Base-by-base conservation (phyloP, 345 rosid species). In the Salix viminalis region DNA sequence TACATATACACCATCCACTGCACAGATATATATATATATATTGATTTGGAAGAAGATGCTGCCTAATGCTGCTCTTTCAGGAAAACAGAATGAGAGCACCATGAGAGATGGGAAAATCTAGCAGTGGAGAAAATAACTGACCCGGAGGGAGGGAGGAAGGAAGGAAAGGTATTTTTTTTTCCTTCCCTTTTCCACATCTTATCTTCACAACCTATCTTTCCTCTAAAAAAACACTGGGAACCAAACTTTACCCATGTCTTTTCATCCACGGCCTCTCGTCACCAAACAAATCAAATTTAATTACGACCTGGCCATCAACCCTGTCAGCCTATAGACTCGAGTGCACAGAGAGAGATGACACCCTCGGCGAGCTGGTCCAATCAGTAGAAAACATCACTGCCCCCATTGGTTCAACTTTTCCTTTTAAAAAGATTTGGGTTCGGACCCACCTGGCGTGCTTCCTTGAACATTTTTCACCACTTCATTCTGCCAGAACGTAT, bases 261-360 rank as follows among this genome's bases (percentile, higher is more conserved):
- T 15, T 58, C 76, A n/a, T 24, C 34, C 73, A 52, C 78, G 30
- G 48, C 24, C 24, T 21, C 70, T 76, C 68, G 48, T 80, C 78
- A 71, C 8, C 74, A 70, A 77, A 83, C 83, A 83, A 82, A 80
- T 78, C 77, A 67, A 79, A 70, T 67, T 69, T 67, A 76, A 75
- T 70, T 75, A 82, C 37, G 79, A 75, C 76, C 75, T 82, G 26
- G 58, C 39, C 23, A 75, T 74, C 77, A 68, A 77, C 67, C 81
- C 72, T 23, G 81, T 78, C 86, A 77, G 84, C 76, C 61, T 75
- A 79, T 81, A 65, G 75, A 83, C 87, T 76, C 70, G 23, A 76
- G 82, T 71, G 79, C 78, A 74, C 81, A 71, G 30, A 69, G 77
- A 39, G 30, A 69, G 77, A 39, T 69, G 50, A 71, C 76, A 74